These are phyloP conservation scores for Tricholoma matsutake DNA, from an alignment of 768 basidiomycete species.

Conservation along the genomic window DNA sequence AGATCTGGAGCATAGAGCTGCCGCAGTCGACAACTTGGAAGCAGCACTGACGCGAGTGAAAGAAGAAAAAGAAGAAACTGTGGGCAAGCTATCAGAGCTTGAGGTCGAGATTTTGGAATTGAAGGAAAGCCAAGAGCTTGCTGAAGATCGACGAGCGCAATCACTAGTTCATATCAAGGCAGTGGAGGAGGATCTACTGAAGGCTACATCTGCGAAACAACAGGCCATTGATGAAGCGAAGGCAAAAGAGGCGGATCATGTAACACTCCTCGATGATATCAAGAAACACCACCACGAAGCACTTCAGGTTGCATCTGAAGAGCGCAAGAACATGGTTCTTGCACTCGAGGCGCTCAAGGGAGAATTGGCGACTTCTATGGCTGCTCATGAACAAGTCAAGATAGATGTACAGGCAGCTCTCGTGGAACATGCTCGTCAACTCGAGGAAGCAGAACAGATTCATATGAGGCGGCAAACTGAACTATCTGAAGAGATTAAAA, in stretches of 20 bases:
- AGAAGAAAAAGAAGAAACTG: conserved; percentile 66
- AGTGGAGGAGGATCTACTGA: conserved; percentile 52
- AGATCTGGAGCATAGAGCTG: conserved; percentile 45
- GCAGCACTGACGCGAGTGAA: conserved; percentile 51
- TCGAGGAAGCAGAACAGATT: conserved; percentile 51
- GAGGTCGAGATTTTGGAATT: conserved; percentile 80
- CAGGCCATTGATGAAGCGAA: conserved; percentile 44
- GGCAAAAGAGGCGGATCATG: conserved; percentile 46
- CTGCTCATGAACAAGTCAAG: conserved; percentile 47
- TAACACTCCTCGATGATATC: conserved; percentile 36
- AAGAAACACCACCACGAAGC: conserved; percentile 44
- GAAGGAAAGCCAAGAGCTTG: conserved; percentile 63
- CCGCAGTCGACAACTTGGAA: conserved; percentile 41
- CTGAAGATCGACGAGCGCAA: conserved; percentile 55
- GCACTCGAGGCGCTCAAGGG: conserved; percentile 45
- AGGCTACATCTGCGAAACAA: conserved; percentile 45
- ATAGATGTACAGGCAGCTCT: conserved; percentile 41
- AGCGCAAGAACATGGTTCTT: conserved; percentile 40
- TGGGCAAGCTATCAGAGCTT: conserved; percentile 71
- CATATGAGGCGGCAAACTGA: conserved; percentile 49
- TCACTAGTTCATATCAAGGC: conserved; percentile 43
- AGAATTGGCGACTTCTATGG: conserved; percentile 43
- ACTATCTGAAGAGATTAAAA: conserved; percentile 52
- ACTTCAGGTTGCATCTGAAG: conserved; percentile 41
- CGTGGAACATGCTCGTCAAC: conserved; percentile 43